Conservation (phyloP, 805 yeast genomes). For the Saturnispora serradocipensis region DNA sequence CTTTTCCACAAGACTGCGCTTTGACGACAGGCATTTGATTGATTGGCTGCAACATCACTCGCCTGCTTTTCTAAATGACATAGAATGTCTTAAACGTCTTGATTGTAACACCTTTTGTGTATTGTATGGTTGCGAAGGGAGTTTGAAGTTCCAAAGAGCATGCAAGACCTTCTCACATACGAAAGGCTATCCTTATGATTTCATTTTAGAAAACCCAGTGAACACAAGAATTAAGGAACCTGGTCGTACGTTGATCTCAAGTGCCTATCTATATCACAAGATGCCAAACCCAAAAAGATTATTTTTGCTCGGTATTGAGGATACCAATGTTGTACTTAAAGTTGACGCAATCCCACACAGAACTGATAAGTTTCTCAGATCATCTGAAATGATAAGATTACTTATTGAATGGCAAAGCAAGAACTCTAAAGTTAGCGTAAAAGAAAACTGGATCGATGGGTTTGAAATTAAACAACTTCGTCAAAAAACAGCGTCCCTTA, state of each 20-base stretch:
- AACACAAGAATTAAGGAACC: conserved; percentile 22
- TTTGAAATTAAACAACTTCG: conserved; percentile 11
- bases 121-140: conserved; percentile 16
- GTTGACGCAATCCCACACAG: conserved; percentile 13
- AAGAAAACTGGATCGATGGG: conserved; percentile 17
- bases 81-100: conserved; percentile 5
- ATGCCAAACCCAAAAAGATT: conserved; percentile 28
- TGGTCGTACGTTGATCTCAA: conserved; percentile 28
- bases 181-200: conserved; percentile 13
- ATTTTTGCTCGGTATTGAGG: conserved; percentile 11
- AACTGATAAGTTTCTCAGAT: conserved; percentile 11
- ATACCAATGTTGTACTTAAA: conserved; percentile 18
- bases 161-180: conserved; percentile 11
- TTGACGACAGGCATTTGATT: conserved; percentile 14
- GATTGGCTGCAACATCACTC: conserved; percentile 13
- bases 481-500: conserved; percentile 3
- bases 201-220: conserved; percentile 20
- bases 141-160: conserved; percentile 10
- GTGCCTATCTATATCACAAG: conserved; percentile 25
- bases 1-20: conserved; percentile 17
- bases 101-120: conserved; percentile 10
- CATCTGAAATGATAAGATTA: conserved; percentile 11
- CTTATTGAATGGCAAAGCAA: conserved; percentile 15
- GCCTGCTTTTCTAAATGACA: conserved; percentile 2
- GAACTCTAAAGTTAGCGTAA: conserved; percentile 2